phyloP scores from a whole-genome alignment of 768 basidiomycete genomes.

The Boletus barrowsii region DNA sequence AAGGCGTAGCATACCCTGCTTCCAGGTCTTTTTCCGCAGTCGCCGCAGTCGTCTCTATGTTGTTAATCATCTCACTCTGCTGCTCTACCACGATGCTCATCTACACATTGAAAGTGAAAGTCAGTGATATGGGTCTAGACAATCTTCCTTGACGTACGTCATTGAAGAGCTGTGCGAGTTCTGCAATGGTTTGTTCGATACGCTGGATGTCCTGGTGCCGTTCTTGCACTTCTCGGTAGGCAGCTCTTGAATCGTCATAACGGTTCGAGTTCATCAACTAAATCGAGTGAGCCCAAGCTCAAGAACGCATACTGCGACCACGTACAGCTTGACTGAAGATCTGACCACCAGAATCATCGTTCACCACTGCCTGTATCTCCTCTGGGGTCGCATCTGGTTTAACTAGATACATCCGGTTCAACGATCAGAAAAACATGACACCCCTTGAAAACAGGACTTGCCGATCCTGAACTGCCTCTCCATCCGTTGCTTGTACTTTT shows the following conservation, averaged over 20 bases:
- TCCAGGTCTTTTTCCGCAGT: slow-evolving; percentile 81
- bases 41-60: slow-evolving; percentile 75
- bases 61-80: slow-evolving; percentile 84
- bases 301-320: background rate
- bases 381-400: slow-evolving; percentile 92
- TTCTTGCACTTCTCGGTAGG: slow-evolving; percentile 96
- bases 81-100: slow-evolving; percentile 96
- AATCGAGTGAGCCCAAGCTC: background rate
- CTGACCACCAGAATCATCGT: slow-evolving; percentile 77
- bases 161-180: slow-evolving; percentile 94
- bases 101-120: slow-evolving; percentile 35
- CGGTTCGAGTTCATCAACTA: slow-evolving; percentile 88
- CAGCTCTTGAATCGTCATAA: slow-evolving; percentile 85
- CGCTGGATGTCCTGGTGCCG: slow-evolving; percentile 94
- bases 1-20: slow-evolving; percentile 56
- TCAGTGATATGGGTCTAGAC: slow-evolving; percentile 1
- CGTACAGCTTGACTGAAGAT: slow-evolving; percentile 87
- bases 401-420: slow-evolving; percentile 41
- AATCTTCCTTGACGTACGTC: slow-evolving; percentile 54
- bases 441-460: slow-evolving; percentile 27
- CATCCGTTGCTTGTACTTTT: slow-evolving; percentile 76
- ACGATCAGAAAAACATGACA: background rate
- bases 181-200: slow-evolving; percentile 89
- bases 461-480: slow-evolving; percentile 88
- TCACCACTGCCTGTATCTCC: slow-evolving; percentile 82